These are phyloP conservation scores for Chalara sp. DNA, from an alignment of 2,329 filamentous ascomycete species.

Conservation along the genomic window DNA sequence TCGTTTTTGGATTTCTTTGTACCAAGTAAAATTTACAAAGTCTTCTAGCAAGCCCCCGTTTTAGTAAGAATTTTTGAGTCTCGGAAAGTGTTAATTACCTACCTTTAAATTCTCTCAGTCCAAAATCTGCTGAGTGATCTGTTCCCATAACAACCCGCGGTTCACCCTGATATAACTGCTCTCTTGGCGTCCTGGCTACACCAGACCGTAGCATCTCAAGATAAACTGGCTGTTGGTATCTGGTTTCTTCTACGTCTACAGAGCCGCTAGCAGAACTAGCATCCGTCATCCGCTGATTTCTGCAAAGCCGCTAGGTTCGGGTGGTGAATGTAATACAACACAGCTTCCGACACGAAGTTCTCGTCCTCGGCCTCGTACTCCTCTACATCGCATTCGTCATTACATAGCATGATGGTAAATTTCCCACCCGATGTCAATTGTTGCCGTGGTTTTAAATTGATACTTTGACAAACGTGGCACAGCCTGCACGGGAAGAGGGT, in stretches of 20 bases:
- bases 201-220: slow-evolving; percentile 3
- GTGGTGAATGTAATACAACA: slow-evolving; percentile 9
- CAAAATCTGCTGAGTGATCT: slow-evolving; percentile 2
- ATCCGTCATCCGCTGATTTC: slow-evolving; percentile 8
- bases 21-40: slow-evolving; percentile 4
- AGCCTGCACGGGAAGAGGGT: background rate
- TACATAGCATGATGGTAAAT: slow-evolving; percentile 3
- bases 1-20: slow-evolving; percentile 3
- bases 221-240: background rate
- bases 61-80: slow-evolving; percentile 3
- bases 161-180: slow-evolving; percentile 5
- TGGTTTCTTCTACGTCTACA: no score
- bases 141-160: slow-evolving; percentile 3
- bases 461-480: slow-evolving; percentile 9
- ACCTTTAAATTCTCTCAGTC: slow-evolving; percentile 6
- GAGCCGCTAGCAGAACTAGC: slow-evolving; percentile 5
- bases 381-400: slow-evolving; percentile 1
- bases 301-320: slow-evolving; percentile 5
- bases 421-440: slow-evolving; percentile 8
- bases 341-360: slow-evolving; percentile 6
- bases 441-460: slow-evolving; percentile 7
- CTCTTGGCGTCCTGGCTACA: slow-evolving; percentile 1
- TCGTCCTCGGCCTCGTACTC: slow-evolving; percentile 4
- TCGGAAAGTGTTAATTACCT: background rate
- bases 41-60: slow-evolving; percentile 2